A percentile compares a stretch with the other conserved stretches of the same genome.
phyloP scores from a whole-genome alignment of 192 early-diverging fungal species.

The Mycoemilia scoparia region DNA sequence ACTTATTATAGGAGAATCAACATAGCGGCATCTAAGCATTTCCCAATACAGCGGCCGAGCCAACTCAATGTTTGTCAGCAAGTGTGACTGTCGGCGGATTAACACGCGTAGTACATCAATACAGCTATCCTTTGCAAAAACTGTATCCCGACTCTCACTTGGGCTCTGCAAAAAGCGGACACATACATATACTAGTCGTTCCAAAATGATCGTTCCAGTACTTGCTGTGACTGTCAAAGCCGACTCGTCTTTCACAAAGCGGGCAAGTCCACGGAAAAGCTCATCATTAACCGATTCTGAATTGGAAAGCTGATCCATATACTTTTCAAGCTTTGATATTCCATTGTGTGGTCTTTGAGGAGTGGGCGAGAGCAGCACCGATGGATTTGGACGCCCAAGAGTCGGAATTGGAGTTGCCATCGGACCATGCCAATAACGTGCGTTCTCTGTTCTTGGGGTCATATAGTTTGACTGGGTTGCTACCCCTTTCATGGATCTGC shows the following conservation, averaged over 20 bases:
- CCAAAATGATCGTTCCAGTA: no score
- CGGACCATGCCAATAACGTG: conserved; percentile 26
- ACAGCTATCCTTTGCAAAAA: conserved; percentile 28
- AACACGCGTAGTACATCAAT: conserved; percentile 28
- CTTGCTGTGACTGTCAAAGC: conserved; percentile 8
- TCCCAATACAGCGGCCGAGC: conserved; percentile 20
- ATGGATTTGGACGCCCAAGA: conserved; percentile 1
- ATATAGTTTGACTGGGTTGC: no score
- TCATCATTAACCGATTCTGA: conserved; percentile 17
- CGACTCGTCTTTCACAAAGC: conserved; percentile 29
- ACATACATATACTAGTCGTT: conserved; percentile 17
- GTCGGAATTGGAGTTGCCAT: conserved; percentile 6
- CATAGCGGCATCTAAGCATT: conserved; percentile 22
- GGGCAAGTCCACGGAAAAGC: conserved; percentile 24
- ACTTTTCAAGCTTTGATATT: conserved; percentile 9
- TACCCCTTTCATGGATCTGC: no score
- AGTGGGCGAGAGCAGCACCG: conserved; percentile 18
- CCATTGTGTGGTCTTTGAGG: no score
- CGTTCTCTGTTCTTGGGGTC: conserved; percentile 25
- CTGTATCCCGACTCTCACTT: conserved; percentile 18
- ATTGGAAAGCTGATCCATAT: conserved; percentile 10
- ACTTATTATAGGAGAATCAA: conserved; percentile 25
- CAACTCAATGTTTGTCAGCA: conserved; percentile 15
- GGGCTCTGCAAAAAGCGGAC: conserved; percentile 24
- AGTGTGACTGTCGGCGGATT: conserved; percentile 21